Evolutionary conservation across 2,329 filamentous ascomycete species (phyloP).

Genomic region (Ophiocordyceps robertsii): DNA sequence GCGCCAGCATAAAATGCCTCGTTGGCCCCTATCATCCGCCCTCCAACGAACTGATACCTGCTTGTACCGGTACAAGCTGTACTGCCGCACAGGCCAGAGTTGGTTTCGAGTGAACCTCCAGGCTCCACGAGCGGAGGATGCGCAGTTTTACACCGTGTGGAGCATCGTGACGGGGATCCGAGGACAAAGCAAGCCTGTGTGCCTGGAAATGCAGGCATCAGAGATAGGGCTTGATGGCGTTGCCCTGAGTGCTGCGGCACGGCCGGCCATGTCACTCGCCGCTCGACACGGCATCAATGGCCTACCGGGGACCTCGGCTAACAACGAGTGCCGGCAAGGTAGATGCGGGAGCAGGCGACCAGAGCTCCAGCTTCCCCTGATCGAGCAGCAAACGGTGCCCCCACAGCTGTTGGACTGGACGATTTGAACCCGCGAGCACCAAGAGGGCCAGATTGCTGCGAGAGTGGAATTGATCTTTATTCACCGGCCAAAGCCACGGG

Average conservation of each 20-base stretch:
- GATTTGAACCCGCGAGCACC: background rate
- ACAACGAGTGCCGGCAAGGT: background rate
- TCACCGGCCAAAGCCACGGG: no score
- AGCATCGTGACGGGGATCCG: slow-evolving; percentile 2
- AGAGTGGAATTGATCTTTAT: no score
- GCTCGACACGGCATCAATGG: background rate
- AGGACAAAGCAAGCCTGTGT: slow-evolving; percentile 5
- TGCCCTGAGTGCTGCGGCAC: background rate
- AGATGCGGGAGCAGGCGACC: background rate
- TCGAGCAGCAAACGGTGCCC: background rate
- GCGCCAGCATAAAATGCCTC: no score
- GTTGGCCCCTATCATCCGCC: no score
- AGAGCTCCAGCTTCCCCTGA: background rate
- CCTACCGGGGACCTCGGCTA: background rate
- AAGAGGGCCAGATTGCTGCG: slow-evolving; percentile 2
- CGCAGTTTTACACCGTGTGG: slow-evolving; percentile 21
- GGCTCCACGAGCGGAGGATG: slow-evolving; percentile 5
- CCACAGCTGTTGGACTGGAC: background rate
- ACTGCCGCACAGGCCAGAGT: background rate
- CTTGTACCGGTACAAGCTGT: slow-evolving; percentile 1
- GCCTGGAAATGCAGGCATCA: slow-evolving; percentile 15
- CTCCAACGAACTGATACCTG: no score
- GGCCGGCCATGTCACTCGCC: background rate
- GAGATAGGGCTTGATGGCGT: slow-evolving; percentile 1
- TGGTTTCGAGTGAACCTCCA: slow-evolving; percentile 5